Percentiles rank a stretch among this genome's conserved stretches.
phyloP scores from a whole-genome alignment of 495 filamentous ascomycete species.

The Lentithecium fluviatile region DNA sequence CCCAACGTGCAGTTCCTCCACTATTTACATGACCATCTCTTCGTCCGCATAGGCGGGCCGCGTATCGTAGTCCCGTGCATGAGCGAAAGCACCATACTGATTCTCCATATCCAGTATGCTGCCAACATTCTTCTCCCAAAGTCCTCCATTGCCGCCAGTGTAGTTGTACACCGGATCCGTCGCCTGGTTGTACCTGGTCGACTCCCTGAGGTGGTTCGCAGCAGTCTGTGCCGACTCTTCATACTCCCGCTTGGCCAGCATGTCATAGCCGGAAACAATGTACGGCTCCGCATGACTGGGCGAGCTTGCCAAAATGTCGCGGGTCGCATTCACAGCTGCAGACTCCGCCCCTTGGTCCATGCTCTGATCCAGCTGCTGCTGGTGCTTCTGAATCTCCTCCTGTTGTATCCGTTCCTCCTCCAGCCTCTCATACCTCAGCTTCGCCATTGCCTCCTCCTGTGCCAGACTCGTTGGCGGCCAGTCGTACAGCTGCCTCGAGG shows the following conservation, averaged over 20 bases:
- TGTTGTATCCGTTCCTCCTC: conserved; percentile 20
- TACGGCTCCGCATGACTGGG: conserved; percentile 36
- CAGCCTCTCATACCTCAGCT: conserved; percentile 39
- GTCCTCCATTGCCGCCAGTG: conserved; percentile 7
- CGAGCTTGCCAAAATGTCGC: conserved; percentile 8
- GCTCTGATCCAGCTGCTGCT: conserved; percentile 25
- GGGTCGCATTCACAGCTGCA: conserved; percentile 17
- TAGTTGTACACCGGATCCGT: conserved; percentile 38
- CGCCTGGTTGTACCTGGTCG: conserved; percentile 37
- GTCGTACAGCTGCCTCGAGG: conserved; percentile 30
- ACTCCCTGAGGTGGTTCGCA: conserved; percentile 30
- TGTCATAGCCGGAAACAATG: conserved; percentile 39
- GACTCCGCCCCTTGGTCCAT: conserved; percentile 22
- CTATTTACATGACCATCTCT: conserved; percentile 37
- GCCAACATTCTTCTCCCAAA: conserved; percentile 32
- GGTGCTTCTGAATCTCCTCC: conserved; percentile 22
- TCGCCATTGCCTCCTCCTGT: conserved; percentile 43
- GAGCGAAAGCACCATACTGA: conserved; percentile 40
- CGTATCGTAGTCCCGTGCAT: conserved; percentile 29
- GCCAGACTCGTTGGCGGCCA: conserved; percentile 41
- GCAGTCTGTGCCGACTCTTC: conserved; percentile 30
- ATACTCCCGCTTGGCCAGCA: conserved; percentile 38
- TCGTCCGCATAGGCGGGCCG: conserved; percentile 25
- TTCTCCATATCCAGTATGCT: conserved; percentile 41
- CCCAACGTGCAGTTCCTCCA: not conserved